Conservation (phyloP, 306 rosid genomes). For the Vigna trinervia region DNA sequence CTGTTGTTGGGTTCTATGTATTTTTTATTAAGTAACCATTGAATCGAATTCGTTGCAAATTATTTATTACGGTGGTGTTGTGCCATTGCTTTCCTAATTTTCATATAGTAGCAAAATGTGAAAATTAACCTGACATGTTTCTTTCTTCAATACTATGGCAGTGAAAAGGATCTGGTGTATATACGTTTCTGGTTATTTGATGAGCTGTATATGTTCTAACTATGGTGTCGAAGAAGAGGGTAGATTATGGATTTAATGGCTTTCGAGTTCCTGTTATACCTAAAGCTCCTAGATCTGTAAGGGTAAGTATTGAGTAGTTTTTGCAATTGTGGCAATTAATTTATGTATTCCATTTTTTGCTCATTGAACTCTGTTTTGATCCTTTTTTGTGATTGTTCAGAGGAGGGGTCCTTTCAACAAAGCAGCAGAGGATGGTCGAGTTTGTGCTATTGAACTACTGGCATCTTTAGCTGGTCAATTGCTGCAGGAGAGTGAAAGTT, state of each 20-base stretch:
- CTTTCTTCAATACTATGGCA: conserved; percentile 52
- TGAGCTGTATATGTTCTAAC: conserved; percentile 63
- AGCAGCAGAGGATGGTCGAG: conserved; percentile 58
- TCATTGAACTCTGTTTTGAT: conserved; percentile 41
- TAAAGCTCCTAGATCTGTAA: conserved; percentile 85
- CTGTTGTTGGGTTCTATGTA: conserved; percentile 10
- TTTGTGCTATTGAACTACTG: conserved; percentile 83
- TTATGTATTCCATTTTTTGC: conserved; percentile 25
- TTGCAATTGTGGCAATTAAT: conserved; percentile 16
- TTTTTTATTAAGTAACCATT: background rate
- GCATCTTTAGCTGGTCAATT: conserved; percentile 94
- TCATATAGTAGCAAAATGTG: conserved; percentile 16
- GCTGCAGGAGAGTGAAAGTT: conserved; percentile 83
- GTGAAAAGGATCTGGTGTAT: conserved; percentile 53
- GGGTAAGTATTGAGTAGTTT: conserved; percentile 69
- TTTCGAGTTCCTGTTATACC: conserved; percentile 76
- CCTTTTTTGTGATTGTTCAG: conserved; percentile 59
- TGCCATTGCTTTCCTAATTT: conserved; percentile 19
- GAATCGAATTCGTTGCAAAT: conserved; percentile 14
- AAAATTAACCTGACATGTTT: conserved; percentile 40
- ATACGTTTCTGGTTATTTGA: conserved; percentile 61
- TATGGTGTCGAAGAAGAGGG: conserved; percentile 89
- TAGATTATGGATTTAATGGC: conserved; percentile 68
- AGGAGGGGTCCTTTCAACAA: conserved; percentile 58
- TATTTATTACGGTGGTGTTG: conserved; percentile 7